Conservation (phyloP, 2,329 filamentous ascomycete species). For the Fusarium incarnatum region DNA sequence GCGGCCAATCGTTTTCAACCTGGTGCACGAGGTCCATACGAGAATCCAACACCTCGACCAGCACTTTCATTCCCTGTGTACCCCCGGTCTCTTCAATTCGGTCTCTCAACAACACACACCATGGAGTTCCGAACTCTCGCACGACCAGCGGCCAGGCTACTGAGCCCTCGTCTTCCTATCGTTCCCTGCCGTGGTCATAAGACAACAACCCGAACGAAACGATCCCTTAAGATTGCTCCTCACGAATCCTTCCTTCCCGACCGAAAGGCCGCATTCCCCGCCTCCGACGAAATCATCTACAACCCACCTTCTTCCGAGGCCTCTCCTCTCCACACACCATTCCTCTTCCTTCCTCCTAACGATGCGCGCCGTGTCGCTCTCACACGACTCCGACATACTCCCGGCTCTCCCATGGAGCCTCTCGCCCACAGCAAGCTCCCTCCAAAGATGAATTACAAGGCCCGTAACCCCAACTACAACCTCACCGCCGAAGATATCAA, state of each 20-base stretch:
- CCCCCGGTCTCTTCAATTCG: not conserved
- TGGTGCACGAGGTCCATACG: constrained; percentile 30
- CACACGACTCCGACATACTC: constrained; percentile 57
- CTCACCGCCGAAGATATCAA: constrained; percentile 66
- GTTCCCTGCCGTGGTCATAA: constrained; percentile 59
- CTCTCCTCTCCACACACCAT: constrained; percentile 73
- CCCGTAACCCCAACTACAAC: constrained; percentile 60
- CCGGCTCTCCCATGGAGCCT: constrained; percentile 40
- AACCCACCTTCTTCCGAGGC: constrained; percentile 67
- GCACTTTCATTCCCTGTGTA: not conserved
- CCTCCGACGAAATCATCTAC: constrained; percentile 62
- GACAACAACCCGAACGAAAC: constrained; percentile 66
- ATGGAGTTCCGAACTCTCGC: constrained; percentile 54
- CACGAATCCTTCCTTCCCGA: constrained; percentile 68
- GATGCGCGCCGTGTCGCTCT: constrained; percentile 66
- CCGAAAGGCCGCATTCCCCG: constrained; percentile 48
- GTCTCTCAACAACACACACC: constrained; percentile 23
- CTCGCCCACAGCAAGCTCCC: constrained; percentile 47
- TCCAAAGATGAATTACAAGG: constrained; percentile 51
- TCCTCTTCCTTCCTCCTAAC: constrained; percentile 70
- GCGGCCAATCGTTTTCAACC: constrained; percentile 41
- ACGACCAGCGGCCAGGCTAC: constrained; percentile 52
- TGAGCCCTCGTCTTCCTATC: constrained; percentile 47
- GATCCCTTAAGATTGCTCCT: constrained; percentile 68
- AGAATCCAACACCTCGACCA: constrained; percentile 3